These are phyloP conservation scores for Trichophyton simii DNA, from an alignment of 2,329 filamentous ascomycete species.

Conservation along the genomic window DNA sequence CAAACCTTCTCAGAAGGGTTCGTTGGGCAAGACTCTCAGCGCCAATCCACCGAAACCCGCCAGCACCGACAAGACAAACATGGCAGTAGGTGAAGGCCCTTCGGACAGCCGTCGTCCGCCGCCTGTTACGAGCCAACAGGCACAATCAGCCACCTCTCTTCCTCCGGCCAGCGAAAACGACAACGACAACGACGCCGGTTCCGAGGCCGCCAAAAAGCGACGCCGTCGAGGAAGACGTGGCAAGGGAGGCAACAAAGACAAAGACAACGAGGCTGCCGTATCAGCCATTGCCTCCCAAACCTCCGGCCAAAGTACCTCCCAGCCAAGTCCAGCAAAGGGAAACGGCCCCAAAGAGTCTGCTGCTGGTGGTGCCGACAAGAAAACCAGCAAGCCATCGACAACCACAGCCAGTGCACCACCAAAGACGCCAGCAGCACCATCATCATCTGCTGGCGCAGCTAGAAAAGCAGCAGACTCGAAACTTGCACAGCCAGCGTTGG, in stretches of 20 bases:
- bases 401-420: background rate
- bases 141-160: background rate
- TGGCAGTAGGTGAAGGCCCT: background rate
- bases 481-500: slow-evolving; percentile 3
- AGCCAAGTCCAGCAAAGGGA: slow-evolving; percentile 4
- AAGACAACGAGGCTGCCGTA: background rate
- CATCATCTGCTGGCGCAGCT: background rate
- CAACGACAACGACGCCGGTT: background rate
- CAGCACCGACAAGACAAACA: background rate
- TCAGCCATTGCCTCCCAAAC: background rate
- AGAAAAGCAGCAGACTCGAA: slow-evolving; percentile 4
- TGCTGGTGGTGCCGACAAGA: background rate
- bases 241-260: background rate
- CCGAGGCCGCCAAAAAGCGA: background rate
- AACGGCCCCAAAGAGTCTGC: background rate
- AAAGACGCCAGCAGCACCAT: background rate
- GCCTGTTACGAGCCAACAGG: slow-evolving; percentile 2
- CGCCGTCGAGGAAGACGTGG: background rate
- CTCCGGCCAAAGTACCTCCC: background rate
- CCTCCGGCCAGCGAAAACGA: background rate
- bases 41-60: background rate
- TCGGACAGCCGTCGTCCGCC: background rate
- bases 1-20: slow-evolving; percentile 1
- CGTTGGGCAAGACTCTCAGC: slow-evolving; percentile 1
- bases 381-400: background rate